Evolutionary conservation across 2,329 filamentous ascomycete genomes (phyloP).

Genomic region (Calycina herbarum): DNA sequence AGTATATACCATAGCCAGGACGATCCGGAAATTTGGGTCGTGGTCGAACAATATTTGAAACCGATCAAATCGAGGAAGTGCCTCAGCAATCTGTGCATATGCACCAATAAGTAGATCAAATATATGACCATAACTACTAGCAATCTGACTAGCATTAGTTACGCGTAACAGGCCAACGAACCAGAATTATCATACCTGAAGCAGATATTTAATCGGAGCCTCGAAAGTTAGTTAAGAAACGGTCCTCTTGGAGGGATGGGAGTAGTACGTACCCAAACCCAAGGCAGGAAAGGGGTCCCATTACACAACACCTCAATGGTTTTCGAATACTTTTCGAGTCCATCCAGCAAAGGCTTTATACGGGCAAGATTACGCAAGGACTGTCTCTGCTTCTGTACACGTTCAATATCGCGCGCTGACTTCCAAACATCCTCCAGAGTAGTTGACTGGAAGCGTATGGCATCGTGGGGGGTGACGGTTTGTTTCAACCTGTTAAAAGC

Average conservation of each 20-base stretch:
- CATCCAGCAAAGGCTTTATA: constrained; percentile 43
- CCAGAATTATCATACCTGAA: constrained; percentile 30
- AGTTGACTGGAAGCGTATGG: constrained; percentile 19
- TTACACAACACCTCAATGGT: constrained; percentile 46
- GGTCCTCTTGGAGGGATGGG: neutral
- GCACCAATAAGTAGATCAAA: constrained; percentile 45
- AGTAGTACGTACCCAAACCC: constrained; percentile 42
- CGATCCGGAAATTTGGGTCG: constrained; percentile 42
- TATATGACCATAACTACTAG: constrained; percentile 30
- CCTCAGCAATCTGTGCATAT: constrained; percentile 43
- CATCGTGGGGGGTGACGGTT: neutral
- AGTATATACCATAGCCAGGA: constrained; percentile 45
- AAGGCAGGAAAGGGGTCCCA: constrained; percentile 46
- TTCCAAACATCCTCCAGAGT: constrained; percentile 41
- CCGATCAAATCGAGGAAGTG: constrained; percentile 42
- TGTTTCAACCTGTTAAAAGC: neutral
- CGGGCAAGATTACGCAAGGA: constrained; percentile 47
- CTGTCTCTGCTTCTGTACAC: constrained; percentile 40
- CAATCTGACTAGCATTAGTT: constrained; percentile 14
- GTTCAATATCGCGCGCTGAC: constrained; percentile 42
- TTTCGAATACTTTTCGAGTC: constrained; percentile 44
- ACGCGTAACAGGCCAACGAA: neutral
- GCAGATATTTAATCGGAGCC: constrained; percentile 43
- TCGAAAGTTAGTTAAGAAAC: neutral
- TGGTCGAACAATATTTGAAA: constrained; percentile 37